phyloP scores from a whole-genome alignment of 2,329 filamentous ascomycete species.

The Beauveria sp. region DNA sequence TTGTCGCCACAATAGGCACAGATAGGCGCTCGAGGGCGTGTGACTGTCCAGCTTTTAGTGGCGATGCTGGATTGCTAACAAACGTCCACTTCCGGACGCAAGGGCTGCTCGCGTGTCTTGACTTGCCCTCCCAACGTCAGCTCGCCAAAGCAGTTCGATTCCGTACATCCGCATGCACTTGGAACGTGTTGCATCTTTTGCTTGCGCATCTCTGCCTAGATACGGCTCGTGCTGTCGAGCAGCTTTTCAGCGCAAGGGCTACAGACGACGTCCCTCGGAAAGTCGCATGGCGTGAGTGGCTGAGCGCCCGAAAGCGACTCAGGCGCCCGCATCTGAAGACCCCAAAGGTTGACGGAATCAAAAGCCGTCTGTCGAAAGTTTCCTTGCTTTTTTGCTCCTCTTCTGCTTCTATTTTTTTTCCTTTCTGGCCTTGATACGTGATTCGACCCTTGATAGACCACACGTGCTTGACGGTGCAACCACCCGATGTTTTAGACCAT shows the following conservation, averaged over 20 bases:
- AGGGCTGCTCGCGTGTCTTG: constrained; percentile 17
- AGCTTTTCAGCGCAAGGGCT: not conserved
- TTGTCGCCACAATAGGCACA: not conserved
- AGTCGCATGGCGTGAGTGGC: not conserved
- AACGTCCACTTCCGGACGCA: constrained; percentile 14
- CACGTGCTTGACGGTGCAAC: not conserved
- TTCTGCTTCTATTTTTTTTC: not conserved
- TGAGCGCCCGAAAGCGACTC: not conserved
- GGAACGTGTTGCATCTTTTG: not conserved
- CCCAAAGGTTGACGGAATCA: no score
- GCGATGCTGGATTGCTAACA: constrained; percentile 11
- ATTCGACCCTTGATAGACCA: not conserved
- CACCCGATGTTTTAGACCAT: constrained; percentile 2
- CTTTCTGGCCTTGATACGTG: not conserved
- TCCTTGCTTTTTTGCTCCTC: not conserved
- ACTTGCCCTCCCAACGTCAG: constrained; percentile 2
- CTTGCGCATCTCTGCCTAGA: not conserved
- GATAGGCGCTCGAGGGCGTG: not conserved
- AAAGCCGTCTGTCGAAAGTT: not conserved
- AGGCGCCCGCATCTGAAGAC: not conserved
- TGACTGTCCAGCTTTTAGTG: constrained; percentile 8
- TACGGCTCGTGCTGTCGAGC: not conserved
- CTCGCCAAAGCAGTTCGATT: not conserved
- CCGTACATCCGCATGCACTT: not conserved
- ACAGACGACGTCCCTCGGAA: not conserved